These are phyloP conservation scores for Trichoderma oligosporum DNA, from an alignment of 2,329 filamentous ascomycete genomes.

Conservation along the genomic window DNA sequence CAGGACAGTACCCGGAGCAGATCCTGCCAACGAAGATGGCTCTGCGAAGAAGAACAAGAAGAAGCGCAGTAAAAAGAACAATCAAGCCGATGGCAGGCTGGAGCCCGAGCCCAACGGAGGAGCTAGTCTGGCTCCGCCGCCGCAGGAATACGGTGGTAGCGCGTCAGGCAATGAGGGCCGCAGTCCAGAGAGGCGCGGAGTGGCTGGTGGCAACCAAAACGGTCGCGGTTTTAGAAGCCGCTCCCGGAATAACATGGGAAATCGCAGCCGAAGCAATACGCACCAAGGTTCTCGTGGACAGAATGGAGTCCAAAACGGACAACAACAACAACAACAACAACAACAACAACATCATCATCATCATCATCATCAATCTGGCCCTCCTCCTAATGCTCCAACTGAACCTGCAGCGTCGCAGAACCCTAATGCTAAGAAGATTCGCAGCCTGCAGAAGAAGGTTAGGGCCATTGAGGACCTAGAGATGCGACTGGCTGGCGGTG, in stretches of 20 bases:
- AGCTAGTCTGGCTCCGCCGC: constrained; percentile 46
- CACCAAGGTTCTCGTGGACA: constrained; percentile 37
- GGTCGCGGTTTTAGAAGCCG: constrained; percentile 52
- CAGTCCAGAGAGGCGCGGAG: constrained; percentile 64
- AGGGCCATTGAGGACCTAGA: constrained; percentile 96
- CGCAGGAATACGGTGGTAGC: constrained; percentile 35
- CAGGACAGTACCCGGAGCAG: constrained; percentile 62
- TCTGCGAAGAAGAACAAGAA: constrained; percentile 98
- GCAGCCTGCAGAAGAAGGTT: constrained; percentile 93
- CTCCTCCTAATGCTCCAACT: constrained; percentile 16
- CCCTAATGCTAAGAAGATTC: constrained; percentile 90
- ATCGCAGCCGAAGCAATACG: constrained; percentile 53
- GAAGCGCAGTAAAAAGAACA: constrained; percentile 88
- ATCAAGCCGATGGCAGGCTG: constrained; percentile 65
- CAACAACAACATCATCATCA: not conserved
- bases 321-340: constrained; percentile 5
- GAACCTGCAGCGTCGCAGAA: constrained; percentile 45
- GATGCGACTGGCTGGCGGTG: constrained; percentile 89
- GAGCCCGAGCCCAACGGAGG: constrained; percentile 44
- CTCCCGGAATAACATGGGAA: constrained; percentile 50
- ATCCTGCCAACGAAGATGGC: constrained; percentile 65
- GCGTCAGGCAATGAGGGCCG: constrained; percentile 52
- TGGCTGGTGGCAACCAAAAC: constrained; percentile 31
- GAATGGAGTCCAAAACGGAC: constrained; percentile 21
- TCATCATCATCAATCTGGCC: not conserved